Conservation (phyloP, 805 yeast species). For the Candida coquimbonensis region DNA sequence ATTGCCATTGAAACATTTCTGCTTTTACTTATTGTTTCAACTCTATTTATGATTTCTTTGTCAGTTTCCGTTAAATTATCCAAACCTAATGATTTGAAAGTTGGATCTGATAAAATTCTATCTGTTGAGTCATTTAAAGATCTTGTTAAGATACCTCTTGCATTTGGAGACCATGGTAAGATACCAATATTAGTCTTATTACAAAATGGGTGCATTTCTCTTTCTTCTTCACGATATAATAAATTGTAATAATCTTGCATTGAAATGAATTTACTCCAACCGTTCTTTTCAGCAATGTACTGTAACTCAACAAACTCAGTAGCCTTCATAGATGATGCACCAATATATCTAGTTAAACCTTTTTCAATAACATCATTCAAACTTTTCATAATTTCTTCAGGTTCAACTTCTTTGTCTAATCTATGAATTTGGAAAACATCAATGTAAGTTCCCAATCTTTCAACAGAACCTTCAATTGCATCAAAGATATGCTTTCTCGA, state of each 20-base stretch:
- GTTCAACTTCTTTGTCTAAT: slow-evolving; percentile 39
- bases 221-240: slow-evolving; percentile 56
- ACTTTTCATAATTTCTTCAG: slow-evolving; percentile 46
- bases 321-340: slow-evolving; percentile 58
- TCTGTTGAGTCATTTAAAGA: slow-evolving; percentile 25
- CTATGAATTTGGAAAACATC: slow-evolving; percentile 57
- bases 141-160: slow-evolving; percentile 48
- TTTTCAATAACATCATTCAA: slow-evolving; percentile 42
- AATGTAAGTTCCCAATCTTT: slow-evolving; percentile 45
- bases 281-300: slow-evolving; percentile 45
- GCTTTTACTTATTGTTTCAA: slow-evolving; percentile 48
- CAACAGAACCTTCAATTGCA: slow-evolving; percentile 31
- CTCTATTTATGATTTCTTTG: slow-evolving; percentile 35
- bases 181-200: slow-evolving; percentile 44
- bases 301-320: slow-evolving; percentile 49
- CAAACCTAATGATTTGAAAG: slow-evolving; percentile 17
- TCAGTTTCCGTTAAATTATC: slow-evolving; percentile 9
- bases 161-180: slow-evolving; percentile 57
- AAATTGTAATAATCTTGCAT: slow-evolving; percentile 56
- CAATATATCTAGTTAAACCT: slow-evolving; percentile 48
- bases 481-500: slow-evolving; percentile 42
- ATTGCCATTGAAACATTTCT: slow-evolving; percentile 43
- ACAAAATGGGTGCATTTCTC: slow-evolving; percentile 53
- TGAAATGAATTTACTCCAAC: slow-evolving; percentile 52
- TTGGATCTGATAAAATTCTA: slow-evolving; percentile 14